phyloP scores from a whole-genome alignment of 2,329 filamentous ascomycete genomes.

The Hymenoscyphus scutula region DNA sequence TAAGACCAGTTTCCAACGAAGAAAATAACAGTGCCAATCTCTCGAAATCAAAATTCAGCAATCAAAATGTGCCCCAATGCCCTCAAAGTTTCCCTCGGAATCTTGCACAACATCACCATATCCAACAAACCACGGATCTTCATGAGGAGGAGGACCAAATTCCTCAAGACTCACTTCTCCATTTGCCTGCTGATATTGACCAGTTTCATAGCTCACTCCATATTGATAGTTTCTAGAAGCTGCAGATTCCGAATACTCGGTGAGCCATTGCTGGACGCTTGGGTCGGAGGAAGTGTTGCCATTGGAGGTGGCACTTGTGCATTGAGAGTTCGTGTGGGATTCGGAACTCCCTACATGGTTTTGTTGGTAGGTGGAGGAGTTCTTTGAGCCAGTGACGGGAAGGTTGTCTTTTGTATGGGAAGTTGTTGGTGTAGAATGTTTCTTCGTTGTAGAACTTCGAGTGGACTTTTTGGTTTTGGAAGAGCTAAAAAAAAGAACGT shows the following conservation, averaged over 20 bases:
- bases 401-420: too few species aligned
- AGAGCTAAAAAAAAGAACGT: too few species aligned
- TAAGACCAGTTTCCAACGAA: neutral
- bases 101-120: neutral
- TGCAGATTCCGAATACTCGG: neutral
- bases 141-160: neutral
- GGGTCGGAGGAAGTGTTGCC: too few species aligned
- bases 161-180: neutral
- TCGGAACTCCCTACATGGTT: too few species aligned
- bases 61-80: neutral
- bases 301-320: too few species aligned
- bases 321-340: too few species aligned
- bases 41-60: too few species aligned
- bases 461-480: too few species aligned
- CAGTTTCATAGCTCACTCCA: neutral
- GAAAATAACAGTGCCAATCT: neutral
- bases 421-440: too few species aligned
- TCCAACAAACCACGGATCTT: neutral
- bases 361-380: too few species aligned
- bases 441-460: too few species aligned
- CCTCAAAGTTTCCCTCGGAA: neutral
- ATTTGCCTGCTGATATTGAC: neutral
- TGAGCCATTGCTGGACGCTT: neutral
- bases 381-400: too few species aligned
- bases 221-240: neutral